Base-by-base conservation (phyloP, 2,329 filamentous ascomycete genomes). In the Conoideocrella luteorostrata region DNA sequence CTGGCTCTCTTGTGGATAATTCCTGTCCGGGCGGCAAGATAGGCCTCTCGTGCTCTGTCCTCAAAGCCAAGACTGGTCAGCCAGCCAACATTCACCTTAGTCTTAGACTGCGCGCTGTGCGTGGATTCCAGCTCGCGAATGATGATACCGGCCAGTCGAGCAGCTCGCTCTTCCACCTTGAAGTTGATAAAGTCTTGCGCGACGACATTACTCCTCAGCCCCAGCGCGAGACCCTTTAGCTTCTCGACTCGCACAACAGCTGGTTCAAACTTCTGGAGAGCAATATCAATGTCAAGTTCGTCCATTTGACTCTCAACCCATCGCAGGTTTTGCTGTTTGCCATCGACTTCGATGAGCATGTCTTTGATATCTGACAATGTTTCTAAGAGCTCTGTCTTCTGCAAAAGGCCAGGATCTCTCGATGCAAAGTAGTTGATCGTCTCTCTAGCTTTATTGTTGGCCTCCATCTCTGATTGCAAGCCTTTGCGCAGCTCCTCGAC, bases 291-390 rank as follows among this genome's bases (percentile, higher is more conserved):
- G 58, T 98, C 93, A 5, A 98, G 78, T 58, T 95, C 88, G 59
- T 98, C 93, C 63, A 98, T 86, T 65, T 97, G 88, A 41, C 82
- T 81, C 62, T 98, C 93, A 0, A 98, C 88, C 88, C 88, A 96
- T 42, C 91, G 86, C 37, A 98, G 75, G 60, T 93, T 96, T 60
- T 97, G 88, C 63, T 96, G 90, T 57, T 95, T 95, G 39, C 93
- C 93, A 56, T 97, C 93, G 12, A 95, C 88, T 56, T 98, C 93
- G 52, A 98, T 90, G 44, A 95, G 78, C 68, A 95, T 85, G 61
- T 94, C 87, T 58, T 88, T 88, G 55, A 85, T 81, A 49, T 83
- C 80, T 2, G 88, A 88, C 9, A 89, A 66, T 7, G 80, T 84
- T 58, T 93, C 88, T 12, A 95, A 74, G 3, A 93, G 69, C 46